Evolutionary conservation across 441 rosid species (phyloP).

Genomic region (Gossypium trilobum): DNA sequence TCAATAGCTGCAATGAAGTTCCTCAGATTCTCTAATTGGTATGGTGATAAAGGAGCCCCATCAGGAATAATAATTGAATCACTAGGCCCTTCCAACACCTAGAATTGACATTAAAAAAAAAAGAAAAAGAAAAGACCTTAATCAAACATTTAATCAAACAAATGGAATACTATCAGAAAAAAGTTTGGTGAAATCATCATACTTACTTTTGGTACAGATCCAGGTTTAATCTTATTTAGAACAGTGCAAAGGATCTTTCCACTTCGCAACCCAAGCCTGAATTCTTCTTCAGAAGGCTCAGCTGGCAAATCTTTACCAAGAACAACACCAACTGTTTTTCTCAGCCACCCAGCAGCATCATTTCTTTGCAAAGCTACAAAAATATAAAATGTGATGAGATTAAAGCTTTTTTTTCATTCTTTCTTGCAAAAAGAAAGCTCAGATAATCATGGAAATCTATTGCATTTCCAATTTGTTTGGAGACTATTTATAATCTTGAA

Average conservation of each 20-base stretch:
- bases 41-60: conserved; percentile 63
- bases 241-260: conserved; percentile 57
- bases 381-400: neutral
- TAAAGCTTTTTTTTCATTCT: neutral
- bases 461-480: neutral
- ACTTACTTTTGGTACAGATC: conserved; percentile 54
- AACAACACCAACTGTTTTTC: conserved; percentile 44
- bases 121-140: neutral
- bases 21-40: conserved; percentile 54
- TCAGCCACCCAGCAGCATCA: conserved; percentile 62
- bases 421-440: neutral
- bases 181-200: neutral
- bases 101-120: conserved; percentile 9
- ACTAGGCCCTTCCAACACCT: conserved; percentile 58
- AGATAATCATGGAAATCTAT: too few relatives aligned
- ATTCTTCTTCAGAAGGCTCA: conserved; percentile 61
- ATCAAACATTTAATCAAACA: neutral
- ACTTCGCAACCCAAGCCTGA: conserved; percentile 58
- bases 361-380: conserved; percentile 47
- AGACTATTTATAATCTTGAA: neutral
- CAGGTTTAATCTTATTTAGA: conserved; percentile 57
- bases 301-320: conserved; percentile 57
- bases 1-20: conserved; percentile 48
- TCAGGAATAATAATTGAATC: conserved; percentile 43
- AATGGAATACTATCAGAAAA: neutral